Conservation (phyloP, 2,329 filamentous ascomycete genomes). For the Leptographium lundbergii region DNA sequence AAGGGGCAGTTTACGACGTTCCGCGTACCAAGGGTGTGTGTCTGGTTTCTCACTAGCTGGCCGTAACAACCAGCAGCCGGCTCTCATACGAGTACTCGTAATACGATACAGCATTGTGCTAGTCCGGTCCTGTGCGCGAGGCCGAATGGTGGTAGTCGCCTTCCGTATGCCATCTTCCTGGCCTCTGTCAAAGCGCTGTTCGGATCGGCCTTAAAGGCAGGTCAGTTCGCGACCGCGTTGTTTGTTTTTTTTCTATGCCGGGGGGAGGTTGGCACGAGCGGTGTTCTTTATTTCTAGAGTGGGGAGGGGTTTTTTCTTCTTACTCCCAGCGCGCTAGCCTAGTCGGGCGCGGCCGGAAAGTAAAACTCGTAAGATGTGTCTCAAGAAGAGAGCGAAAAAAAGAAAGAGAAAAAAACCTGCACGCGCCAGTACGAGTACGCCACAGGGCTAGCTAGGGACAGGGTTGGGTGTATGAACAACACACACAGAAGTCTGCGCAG, state of each 20-base stretch:
- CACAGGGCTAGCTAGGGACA: not conserved
- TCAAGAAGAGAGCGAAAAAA: not conserved
- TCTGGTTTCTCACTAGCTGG: not conserved
- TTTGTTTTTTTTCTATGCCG: not conserved
- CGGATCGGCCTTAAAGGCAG: not conserved
- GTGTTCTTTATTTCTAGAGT: not conserved
- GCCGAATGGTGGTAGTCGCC: not conserved
- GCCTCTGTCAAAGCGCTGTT: not conserved
- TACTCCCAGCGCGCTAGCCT: not conserved
- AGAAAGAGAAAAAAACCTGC: not conserved
- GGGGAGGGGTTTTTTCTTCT: not conserved
- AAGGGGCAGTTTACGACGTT: not conserved
- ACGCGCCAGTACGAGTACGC: not conserved
- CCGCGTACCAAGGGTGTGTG: not conserved
- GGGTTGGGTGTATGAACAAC: not conserved
- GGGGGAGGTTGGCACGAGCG: not conserved
- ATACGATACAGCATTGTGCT: not conserved
- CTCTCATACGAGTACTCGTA: not conserved
- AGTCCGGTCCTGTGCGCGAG: not conserved
- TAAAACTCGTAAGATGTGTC: constrained; percentile 1
- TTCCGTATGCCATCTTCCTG: not conserved
- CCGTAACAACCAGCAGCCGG: not conserved
- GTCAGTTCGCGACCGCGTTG: not conserved
- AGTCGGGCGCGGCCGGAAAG: not conserved
- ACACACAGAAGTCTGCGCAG: not conserved